Percentiles rank a stretch among this genome's conserved stretches.
phyloP scores from a whole-genome alignment of 352 stramenopile species.

The Globisporangium irregulare region DNA sequence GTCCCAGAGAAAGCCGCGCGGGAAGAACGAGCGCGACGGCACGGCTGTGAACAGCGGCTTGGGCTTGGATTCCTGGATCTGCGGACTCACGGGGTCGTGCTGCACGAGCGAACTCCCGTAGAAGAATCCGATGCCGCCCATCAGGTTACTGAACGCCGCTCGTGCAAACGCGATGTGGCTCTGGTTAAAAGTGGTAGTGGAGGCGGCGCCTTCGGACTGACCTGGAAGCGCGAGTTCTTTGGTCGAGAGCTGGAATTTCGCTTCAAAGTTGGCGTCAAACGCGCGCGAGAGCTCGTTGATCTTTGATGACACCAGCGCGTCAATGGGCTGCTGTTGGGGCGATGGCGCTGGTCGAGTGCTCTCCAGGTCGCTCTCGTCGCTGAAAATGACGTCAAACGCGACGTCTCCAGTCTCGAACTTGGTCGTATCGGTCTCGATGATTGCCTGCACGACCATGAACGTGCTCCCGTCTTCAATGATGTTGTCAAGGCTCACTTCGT shows the following conservation, averaged over 20 bases:
- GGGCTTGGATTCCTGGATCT: conserved; percentile 34
- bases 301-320: conserved; percentile 15
- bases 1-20: conserved; percentile 93
- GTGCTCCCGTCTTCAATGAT: conserved; percentile 67
- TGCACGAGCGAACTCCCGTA: conserved; percentile 81
- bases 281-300: conserved; percentile 8
- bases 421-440: conserved; percentile 39
- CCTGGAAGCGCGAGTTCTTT: conserved; percentile 20
- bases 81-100: conserved; percentile 37
- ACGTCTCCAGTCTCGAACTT: conserved; percentile 45
- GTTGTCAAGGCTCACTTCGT: conserved; percentile 60
- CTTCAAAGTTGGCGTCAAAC: conserved; percentile 63
- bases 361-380: conserved; percentile 29
- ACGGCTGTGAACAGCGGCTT: conserved; percentile 85
- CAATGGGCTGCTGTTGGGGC: neutral
- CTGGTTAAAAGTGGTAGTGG: conserved; percentile 30
- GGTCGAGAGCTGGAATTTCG: conserved; percentile 42
- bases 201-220: too few species aligned
- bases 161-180: conserved; percentile 73
- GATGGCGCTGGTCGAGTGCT: conserved; percentile 5
- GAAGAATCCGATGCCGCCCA: conserved; percentile 90
- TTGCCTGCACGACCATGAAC: conserved; percentile 67
- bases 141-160: conserved; percentile 86
- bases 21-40: conserved; percentile 93
- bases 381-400: conserved; percentile 59